These are phyloP conservation scores for Dalechampia spathulata DNA, from an alignment of 441 rosid genomes.

Conservation along the genomic window DNA sequence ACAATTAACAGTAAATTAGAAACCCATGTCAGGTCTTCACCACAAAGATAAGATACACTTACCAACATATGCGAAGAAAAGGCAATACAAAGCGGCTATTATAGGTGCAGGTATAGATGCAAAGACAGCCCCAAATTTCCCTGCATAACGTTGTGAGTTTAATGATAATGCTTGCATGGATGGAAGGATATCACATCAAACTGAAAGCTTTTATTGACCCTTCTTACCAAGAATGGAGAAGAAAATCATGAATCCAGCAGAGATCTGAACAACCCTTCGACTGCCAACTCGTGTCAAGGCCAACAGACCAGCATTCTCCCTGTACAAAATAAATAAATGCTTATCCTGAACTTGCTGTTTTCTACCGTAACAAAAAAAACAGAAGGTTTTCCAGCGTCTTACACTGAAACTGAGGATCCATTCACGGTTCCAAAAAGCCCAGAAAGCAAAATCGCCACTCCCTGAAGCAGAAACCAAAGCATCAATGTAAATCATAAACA, in stretches of 20 bases:
- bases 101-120: slow-evolving; percentile 95
- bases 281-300: slow-evolving; percentile 93
- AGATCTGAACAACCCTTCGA: slow-evolving; percentile 89
- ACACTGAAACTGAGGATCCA: slow-evolving; percentile 93
- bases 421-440: slow-evolving; percentile 90
- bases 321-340: slow-evolving; percentile 28
- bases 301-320: slow-evolving; percentile 94
- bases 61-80: slow-evolving; percentile 97
- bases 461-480: slow-evolving; percentile 38
- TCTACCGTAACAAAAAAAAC: slow-evolving; percentile 2
- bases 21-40: not conserved
- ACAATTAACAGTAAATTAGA: slow-evolving; percentile 6
- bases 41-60: slow-evolving; percentile 22
- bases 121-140: slow-evolving; percentile 97
- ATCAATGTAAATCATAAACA: slow-evolving; percentile 7
- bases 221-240: slow-evolving; percentile 80
- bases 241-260: slow-evolving; percentile 98
- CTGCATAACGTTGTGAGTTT: slow-evolving; percentile 32
- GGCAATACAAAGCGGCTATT: slow-evolving; percentile 75
- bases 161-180: slow-evolving; percentile 4
- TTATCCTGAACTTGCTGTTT: slow-evolving; percentile 4
- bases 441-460: slow-evolving; percentile 79
- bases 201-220: slow-evolving; percentile 3
- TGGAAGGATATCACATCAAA: not conserved
- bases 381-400: slow-evolving; percentile 32